Percentiles rank a stretch among this genome's conserved stretches.
Conservation (phyloP, 768 basidiomycete genomes). For the Terana coerulea region DNA sequence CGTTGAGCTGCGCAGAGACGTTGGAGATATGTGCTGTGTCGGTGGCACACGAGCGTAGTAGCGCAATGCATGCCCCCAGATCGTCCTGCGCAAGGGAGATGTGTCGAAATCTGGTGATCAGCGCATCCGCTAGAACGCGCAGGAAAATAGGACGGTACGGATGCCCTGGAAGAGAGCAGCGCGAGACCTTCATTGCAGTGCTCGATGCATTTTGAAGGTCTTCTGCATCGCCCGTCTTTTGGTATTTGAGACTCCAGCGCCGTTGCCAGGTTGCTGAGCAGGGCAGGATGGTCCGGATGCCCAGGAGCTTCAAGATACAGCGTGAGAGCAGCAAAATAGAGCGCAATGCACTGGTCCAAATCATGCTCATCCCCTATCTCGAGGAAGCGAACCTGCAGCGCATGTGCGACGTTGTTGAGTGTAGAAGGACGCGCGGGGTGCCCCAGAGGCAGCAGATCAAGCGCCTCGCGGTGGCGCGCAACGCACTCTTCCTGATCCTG, state of each 20-base stretch:
- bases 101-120: not conserved
- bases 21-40: not conserved
- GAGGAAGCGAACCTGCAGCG: not conserved
- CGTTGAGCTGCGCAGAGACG: not conserved
- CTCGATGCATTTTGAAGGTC: not conserved
- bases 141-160: not conserved
- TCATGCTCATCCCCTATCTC: not conserved
- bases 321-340: not conserved
- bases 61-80: not conserved
- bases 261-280: not conserved
- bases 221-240: not conserved
- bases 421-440: not conserved
- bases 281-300: not conserved
- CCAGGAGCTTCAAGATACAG: not conserved
- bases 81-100: not conserved
- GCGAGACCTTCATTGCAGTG: not conserved
- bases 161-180: not conserved
- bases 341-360: not conserved
- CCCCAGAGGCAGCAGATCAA: not conserved
- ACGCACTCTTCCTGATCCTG: not conserved
- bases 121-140: not conserved
- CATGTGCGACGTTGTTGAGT: not conserved
- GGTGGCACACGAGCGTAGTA: not conserved
- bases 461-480: not conserved
- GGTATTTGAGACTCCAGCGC: no score